Percentiles rank a stretch among this genome's conserved stretches.
Evolutionary conservation across 305 asterid species (phyloP).

Genomic region (Solanum chacoense): DNA sequence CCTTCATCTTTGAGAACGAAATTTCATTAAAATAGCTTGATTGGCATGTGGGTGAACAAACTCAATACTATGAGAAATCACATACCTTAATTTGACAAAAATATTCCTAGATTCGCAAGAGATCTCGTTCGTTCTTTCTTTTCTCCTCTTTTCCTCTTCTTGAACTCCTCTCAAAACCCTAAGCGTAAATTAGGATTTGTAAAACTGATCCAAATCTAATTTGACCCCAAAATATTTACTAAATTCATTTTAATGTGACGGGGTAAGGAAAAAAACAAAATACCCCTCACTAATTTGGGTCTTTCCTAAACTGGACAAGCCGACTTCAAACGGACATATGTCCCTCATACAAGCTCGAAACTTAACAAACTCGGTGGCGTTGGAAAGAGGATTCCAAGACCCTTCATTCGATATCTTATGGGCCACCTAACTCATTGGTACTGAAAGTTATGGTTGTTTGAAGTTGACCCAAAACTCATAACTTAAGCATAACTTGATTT

Average conservation of each 20-base stretch:
- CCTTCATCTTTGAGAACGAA: not conserved
- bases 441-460: not conserved
- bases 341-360: not conserved
- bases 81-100: not conserved
- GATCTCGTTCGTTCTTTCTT: not conserved
- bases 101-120: not conserved
- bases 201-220: no score
- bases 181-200: not conserved
- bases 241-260: no score
- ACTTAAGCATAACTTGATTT: not conserved
- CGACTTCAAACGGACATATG: not conserved
- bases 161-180: not conserved
- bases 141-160: not conserved
- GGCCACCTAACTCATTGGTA: not conserved
- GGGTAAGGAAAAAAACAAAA: not conserved
- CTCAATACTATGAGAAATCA: no score
- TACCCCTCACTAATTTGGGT: not conserved
- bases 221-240: not conserved
- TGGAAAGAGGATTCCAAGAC: not conserved
- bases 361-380: accelerated
- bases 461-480: not conserved
- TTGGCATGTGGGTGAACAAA: not conserved
- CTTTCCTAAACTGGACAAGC: no score
- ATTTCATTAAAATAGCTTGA: not conserved
- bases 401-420: not conserved